phyloP scores from a whole-genome alignment of 495 filamentous ascomycete species.

The Trichocladium uniseriatum region DNA sequence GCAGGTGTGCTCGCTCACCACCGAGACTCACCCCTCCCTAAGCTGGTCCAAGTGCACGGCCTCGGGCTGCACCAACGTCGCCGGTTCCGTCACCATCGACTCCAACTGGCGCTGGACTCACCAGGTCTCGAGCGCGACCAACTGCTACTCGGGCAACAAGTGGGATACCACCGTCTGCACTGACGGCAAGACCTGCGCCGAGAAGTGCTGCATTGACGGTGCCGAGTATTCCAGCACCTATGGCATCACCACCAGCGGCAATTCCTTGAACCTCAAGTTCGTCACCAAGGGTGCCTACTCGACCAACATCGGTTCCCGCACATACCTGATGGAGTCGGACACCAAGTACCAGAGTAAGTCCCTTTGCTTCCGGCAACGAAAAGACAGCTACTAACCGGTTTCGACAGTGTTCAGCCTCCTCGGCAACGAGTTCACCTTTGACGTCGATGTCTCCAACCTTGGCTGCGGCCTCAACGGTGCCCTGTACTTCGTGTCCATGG shows the following conservation, averaged over 20 bases:
- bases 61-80: slow-evolving; percentile 39
- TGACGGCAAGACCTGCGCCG: slow-evolving; percentile 30
- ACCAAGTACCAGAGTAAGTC: slow-evolving; percentile 43
- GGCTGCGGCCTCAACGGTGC: slow-evolving; percentile 51
- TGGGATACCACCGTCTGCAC: slow-evolving; percentile 37
- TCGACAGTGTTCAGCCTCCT: slow-evolving; percentile 38
- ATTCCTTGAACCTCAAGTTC: slow-evolving; percentile 45
- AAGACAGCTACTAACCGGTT: background rate
- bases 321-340: slow-evolving; percentile 46
- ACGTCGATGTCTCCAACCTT: slow-evolving; percentile 47
- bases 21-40: slow-evolving; percentile 50
- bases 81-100: slow-evolving; percentile 38
- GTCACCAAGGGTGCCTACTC: slow-evolving; percentile 42
- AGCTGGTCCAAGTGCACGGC: slow-evolving; percentile 48
- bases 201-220: slow-evolving; percentile 41
- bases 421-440: slow-evolving; percentile 53
- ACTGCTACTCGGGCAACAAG: slow-evolving; percentile 45
- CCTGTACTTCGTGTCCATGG: slow-evolving; percentile 52
- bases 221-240: slow-evolving; percentile 42
- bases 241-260: slow-evolving; percentile 39
- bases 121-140: slow-evolving; percentile 24
- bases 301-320: slow-evolving; percentile 44
- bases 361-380: background rate
- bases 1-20: slow-evolving; percentile 45
- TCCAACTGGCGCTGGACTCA: slow-evolving; percentile 48